Percentiles rank a stretch among this genome's conserved stretches.
phyloP scores from a whole-genome alignment of 139 green algal genomes.

The Nannochloris sp. region DNA sequence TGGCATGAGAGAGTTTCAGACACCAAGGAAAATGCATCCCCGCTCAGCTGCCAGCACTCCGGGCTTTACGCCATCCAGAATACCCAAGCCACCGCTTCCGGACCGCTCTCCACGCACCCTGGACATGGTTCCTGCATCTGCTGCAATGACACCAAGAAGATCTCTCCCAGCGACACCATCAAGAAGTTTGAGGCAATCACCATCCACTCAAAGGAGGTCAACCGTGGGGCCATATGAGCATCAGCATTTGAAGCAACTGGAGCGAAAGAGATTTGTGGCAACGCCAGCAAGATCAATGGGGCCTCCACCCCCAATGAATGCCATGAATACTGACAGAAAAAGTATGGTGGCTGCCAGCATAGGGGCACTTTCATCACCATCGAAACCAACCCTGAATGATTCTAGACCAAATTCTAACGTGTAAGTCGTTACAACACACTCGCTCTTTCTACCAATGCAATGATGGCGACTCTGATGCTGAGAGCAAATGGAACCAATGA shows the following conservation, averaged over 20 bases:
- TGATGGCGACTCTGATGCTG: too few species aligned
- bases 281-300: neutral
- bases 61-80: neutral
- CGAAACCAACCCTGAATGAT: too few species aligned
- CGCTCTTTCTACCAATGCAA: too few species aligned
- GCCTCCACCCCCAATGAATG: neutral
- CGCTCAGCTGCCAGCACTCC: neutral
- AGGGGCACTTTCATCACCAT: too few species aligned
- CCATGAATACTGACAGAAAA: too few species aligned
- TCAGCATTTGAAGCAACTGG: conserved; percentile 5
- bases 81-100: neutral
- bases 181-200: neutral
- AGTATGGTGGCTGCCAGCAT: too few species aligned
- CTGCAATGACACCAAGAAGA: neutral
- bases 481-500: too few species aligned
- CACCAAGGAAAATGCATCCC: neutral
- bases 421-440: too few species aligned
- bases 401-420: too few species aligned
- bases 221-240: neutral
- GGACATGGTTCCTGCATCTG: neutral
- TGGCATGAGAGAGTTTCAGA: neutral
- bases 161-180: neutral
- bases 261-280: neutral
- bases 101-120: neutral
- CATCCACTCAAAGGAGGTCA: neutral